Evolutionary conservation across 108 stramenopile species (phyloP), one percentile per base, ranked within the genome.

Genomic region (Cyclotella kingstonii): DNA sequence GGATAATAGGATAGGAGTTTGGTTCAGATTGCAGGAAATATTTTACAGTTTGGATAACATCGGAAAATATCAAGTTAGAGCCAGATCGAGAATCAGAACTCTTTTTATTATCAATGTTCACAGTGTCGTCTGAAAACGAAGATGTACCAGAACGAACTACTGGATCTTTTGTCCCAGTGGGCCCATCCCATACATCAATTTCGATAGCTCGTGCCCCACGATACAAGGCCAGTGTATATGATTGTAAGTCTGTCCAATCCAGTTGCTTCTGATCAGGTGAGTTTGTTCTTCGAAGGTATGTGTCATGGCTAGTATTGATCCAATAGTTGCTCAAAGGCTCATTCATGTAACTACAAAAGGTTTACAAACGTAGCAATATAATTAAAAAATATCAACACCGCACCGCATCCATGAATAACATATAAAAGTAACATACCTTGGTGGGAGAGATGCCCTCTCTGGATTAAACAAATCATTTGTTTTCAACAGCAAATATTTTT

Each of bases 121-220:
- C 40, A 17, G 39, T 46, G 21, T 44, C 50, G 15, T 66, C 64
- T 7, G 56, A 29, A 54, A 71, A 60, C 6, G 64, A 66, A 1
- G 54, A 42, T 1, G 45, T 14, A 11, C 62, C 71, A 18, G 50
- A 56, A 34, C 60, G 44, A 54, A 66, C 54, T 25, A 82, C 59
- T n/a, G 84, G 83, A 1, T 84, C 84, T 52, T 69, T 50, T 0
- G 51, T 49, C 25, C 52, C 62, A 7, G 18, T 12, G 7, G 30
- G 21, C 19, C 88, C 89, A 72, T 98, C 95, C 89, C 90, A 98
- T 42, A 94, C 85, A 70, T 96, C 94, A 21, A 98, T 43, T 66
- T 98, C 98, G 17, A 98, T 73, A 45, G 93, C 94, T 40, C 85
- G 75, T 4, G 82, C 84, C 17, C 89, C 89, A 17, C 89, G 86